A percentile compares a stretch with the other conserved stretches of the same genome.
These are phyloP conservation scores for Trichophyton schoenleinii DNA, from an alignment of 2,329 filamentous ascomycete species.

Conservation along the genomic window DNA sequence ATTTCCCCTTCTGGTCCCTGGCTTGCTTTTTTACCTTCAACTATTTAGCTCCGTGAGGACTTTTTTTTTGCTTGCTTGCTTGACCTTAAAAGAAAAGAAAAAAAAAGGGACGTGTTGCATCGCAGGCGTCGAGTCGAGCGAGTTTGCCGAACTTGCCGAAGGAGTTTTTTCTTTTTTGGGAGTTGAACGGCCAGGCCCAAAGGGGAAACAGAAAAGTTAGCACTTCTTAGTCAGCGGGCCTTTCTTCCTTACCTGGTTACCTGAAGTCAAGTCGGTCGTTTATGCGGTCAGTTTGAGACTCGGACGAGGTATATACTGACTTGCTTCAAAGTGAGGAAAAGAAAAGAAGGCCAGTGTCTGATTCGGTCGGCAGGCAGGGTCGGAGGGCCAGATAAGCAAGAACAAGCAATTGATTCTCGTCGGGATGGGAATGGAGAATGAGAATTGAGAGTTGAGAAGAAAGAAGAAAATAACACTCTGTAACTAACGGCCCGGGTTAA, in stretches of 20 bases:
- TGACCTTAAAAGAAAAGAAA: no score
- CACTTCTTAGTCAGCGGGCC: neutral
- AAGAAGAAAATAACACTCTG: neutral
- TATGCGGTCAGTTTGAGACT: no score
- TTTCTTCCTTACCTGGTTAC: no score
- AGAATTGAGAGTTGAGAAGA: neutral
- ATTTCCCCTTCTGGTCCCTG: no score
- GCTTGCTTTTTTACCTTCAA: no score
- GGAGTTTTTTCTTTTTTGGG: neutral
- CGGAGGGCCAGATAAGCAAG: neutral
- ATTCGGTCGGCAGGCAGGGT: neutral
- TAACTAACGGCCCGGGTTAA: neutral
- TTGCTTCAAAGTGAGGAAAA: neutral
- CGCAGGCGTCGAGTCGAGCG: neutral
- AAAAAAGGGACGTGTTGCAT: no score
- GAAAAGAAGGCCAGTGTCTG: neutral
- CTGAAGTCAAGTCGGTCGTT: no score
- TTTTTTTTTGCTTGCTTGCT: no score
- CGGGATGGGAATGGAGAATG: neutral
- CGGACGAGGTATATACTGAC: no score
- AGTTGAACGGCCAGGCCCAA: neutral
- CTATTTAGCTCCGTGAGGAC: neutral
- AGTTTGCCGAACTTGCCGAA: constrained; percentile 4
- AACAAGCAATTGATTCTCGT: neutral
- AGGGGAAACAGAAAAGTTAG: neutral